Base-by-base conservation (phyloP, 805 yeast genomes). In the Kuraishia ogatae region DNA sequence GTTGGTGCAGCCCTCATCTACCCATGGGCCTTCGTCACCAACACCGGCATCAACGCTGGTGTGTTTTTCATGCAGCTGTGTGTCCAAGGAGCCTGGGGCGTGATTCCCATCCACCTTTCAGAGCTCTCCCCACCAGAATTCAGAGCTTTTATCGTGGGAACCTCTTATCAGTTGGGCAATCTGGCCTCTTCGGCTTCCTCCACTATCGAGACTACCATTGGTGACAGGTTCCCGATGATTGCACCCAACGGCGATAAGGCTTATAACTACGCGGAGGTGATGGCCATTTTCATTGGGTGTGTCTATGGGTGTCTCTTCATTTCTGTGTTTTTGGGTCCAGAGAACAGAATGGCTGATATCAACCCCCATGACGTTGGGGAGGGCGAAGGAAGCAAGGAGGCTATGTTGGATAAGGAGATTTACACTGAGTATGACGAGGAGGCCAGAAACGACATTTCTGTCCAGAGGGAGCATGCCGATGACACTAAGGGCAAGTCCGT, bases 1-100 rank as follows among this genome's bases (percentile, higher is more conserved):
- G 58, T 73, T 47, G 86, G 87, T 54, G 86, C 85, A 59, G 82
- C 83, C 1, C 66, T 83, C 61, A 75, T 83, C 54, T 84, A 84
- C 61, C 88, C 88, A 59, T 80, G 84, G 82, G 84, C 82, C 1
- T 80, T 74, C 67, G 62, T 79, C 62, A 55, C 68, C 50, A 66
- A 66, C 39, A 69, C 71, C 46, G 83, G 76, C 19, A 76, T 80
- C 56, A 77, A 78, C 59, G 85, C 84, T 0, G 85, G 84, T 58
- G 86, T 71, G 0, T 82, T 83, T 65, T 82, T 80, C 69, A 67
- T 83, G 57, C 87, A 83, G 63, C 79, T 79, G 63, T 80, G 77
- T 57, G 87, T 84, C 54, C 87, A 82, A 69, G 88, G 88, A 62
- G 82, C 84, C 26, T 84, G 86, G 84, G 88, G 88, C 61, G 83